These are phyloP conservation scores for Coemansia sp. DNA, from an alignment of 192 early-diverging fungal genomes.

Conservation along the genomic window DNA sequence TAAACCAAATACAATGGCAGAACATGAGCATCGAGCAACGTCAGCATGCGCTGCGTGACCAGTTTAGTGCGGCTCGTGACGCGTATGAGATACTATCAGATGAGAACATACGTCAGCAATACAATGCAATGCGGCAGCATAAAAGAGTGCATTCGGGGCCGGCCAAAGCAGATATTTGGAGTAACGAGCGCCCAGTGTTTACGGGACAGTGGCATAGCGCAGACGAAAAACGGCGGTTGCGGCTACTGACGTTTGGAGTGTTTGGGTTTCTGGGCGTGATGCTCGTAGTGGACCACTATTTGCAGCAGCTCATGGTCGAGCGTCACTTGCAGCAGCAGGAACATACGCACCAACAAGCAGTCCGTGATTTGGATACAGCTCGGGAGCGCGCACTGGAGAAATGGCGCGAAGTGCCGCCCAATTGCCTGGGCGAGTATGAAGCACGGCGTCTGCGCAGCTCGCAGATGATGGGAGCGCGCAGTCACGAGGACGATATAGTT, in stretches of 20 bases:
- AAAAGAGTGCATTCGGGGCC: not conserved
- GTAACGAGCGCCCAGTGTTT: conserved; percentile 24
- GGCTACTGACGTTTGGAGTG: conserved; percentile 9
- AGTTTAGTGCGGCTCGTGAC: conserved; percentile 16
- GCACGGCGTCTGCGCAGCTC: conserved; percentile 9
- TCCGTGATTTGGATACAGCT: conserved; percentile 13
- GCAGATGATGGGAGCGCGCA: not conserved
- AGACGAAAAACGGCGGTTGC: conserved; percentile 10
- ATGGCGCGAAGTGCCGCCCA: conserved; percentile 38
- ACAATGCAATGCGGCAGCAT: conserved; percentile 7
- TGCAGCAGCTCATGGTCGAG: conserved; percentile 14
- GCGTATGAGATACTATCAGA: conserved; percentile 36
- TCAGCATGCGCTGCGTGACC: conserved; percentile 15
- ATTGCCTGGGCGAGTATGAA: conserved; percentile 26
- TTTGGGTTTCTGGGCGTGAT: conserved; percentile 31
- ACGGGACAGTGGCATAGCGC: not conserved
- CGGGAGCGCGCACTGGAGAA: conserved; percentile 33
- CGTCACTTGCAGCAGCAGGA: conserved; percentile 7
- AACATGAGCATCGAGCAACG: conserved; percentile 9
- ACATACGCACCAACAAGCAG: not conserved
- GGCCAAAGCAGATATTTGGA: conserved; percentile 21
- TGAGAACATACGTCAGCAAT: conserved; percentile 11
- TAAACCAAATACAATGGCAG: conserved; percentile 15
- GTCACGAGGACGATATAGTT: not conserved
- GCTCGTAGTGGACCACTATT: conserved; percentile 8